A percentile compares a stretch with the other conserved stretches of the same genome.
Evolutionary conservation across 2,329 filamentous ascomycete genomes (phyloP).

Genomic region (Aspergillus pseudoterreus): DNA sequence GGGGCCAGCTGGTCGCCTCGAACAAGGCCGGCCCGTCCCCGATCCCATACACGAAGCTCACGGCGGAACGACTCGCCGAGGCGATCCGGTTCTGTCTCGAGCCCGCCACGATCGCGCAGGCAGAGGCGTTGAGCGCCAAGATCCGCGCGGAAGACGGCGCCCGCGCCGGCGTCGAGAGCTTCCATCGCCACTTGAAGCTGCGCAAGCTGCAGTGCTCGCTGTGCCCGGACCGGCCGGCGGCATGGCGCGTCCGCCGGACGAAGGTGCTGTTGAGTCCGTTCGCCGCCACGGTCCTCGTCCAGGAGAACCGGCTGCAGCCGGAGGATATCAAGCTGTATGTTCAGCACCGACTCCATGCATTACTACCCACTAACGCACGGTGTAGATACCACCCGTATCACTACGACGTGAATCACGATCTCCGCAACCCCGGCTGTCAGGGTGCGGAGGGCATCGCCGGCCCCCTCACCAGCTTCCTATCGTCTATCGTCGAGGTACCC

Average conservation of each 20-base stretch:
- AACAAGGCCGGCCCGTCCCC: constrained; percentile 68
- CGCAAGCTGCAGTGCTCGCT: constrained; percentile 65
- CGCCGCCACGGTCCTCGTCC: constrained; percentile 64
- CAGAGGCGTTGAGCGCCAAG: constrained; percentile 55
- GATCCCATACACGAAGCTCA: constrained; percentile 64
- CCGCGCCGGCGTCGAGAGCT: constrained; percentile 60
- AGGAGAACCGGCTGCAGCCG: constrained; percentile 60
- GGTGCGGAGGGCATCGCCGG: constrained; percentile 71
- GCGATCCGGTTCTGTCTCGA: constrained; percentile 59
- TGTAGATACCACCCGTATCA: constrained; percentile 52
- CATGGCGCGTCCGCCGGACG: constrained; percentile 68
- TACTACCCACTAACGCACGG: background rate
- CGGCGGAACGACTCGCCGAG: constrained; percentile 59
- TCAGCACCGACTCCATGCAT: no score
- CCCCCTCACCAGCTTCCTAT: constrained; percentile 70
- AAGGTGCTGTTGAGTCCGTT: constrained; percentile 65
- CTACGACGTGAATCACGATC: constrained; percentile 68
- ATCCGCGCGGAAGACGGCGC: constrained; percentile 63
- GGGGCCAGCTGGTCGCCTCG: constrained; percentile 70
- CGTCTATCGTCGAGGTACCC: constrained; percentile 73
- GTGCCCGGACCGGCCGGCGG: constrained; percentile 62
- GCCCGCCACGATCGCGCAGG: constrained; percentile 55
- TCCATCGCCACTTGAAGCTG: constrained; percentile 63
- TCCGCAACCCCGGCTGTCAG: constrained; percentile 47
- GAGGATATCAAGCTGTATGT: constrained; percentile 67